A percentile compares a stretch with the other conserved stretches of the same genome.
phyloP scores from a whole-genome alignment of 2,329 filamentous ascomycete species.

The Clathrospora elynae region DNA sequence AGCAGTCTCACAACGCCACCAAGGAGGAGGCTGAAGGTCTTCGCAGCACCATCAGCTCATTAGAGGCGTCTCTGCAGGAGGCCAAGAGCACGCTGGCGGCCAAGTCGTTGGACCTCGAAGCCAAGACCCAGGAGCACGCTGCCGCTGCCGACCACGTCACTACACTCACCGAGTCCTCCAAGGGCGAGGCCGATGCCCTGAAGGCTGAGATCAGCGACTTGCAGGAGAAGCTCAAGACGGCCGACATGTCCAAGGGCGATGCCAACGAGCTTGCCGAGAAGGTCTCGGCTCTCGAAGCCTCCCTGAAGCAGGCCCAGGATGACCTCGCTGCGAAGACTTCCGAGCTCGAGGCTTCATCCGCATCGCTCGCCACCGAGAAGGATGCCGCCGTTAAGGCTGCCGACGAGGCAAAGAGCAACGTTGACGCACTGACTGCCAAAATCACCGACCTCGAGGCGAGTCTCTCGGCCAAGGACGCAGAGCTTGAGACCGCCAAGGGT shows the following conservation, averaged over 20 bases:
- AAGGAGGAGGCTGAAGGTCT: slow-evolving; percentile 31
- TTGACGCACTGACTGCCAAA: slow-evolving; percentile 30
- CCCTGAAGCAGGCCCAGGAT: slow-evolving; percentile 36
- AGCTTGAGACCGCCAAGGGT: slow-evolving; percentile 23
- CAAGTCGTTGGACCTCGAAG: slow-evolving; percentile 27
- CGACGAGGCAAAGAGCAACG: slow-evolving; percentile 31
- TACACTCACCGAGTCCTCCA: slow-evolving; percentile 25
- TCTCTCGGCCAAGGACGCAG: slow-evolving; percentile 29
- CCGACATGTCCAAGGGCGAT: slow-evolving; percentile 34
- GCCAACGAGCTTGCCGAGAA: slow-evolving; percentile 32
- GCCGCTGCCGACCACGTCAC: slow-evolving; percentile 19
- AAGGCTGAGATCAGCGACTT: slow-evolving; percentile 32
- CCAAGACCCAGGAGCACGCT: slow-evolving; percentile 26
- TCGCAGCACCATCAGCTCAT: slow-evolving; percentile 33
- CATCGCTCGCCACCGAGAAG: slow-evolving; percentile 27
- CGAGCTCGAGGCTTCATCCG: slow-evolving; percentile 28
- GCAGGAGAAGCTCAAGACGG: slow-evolving; percentile 31
- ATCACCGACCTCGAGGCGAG: slow-evolving; percentile 34
- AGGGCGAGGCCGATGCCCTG: slow-evolving; percentile 29
- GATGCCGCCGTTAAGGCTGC: slow-evolving; percentile 30
- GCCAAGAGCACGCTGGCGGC: slow-evolving; percentile 26
- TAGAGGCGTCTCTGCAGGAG: slow-evolving; percentile 30
- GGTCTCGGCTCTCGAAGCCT: slow-evolving; percentile 35
- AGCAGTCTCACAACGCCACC: slow-evolving; percentile 22
- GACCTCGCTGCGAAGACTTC: slow-evolving; percentile 29